A percentile compares a stretch with the other conserved stretches of the same genome.
Evolutionary conservation across 805 yeast genomes (phyloP).

Genomic region (Pichia ethanolica): DNA sequence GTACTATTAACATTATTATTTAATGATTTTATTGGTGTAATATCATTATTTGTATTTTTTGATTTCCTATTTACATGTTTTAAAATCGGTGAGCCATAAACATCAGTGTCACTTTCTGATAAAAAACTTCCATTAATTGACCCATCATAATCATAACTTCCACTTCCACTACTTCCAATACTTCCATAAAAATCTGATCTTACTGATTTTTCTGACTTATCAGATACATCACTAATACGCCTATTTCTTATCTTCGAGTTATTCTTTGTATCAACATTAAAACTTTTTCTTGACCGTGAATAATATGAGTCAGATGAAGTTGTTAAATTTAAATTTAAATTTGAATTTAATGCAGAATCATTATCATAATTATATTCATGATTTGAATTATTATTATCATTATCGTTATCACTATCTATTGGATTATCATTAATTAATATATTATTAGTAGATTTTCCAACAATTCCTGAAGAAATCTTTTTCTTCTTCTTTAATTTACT

Average conservation of each 20-base stretch:
- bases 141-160: neutral
- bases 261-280: neutral
- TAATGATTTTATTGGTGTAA: neutral
- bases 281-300: constrained; percentile 24
- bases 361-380: neutral
- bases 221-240: constrained; percentile 24
- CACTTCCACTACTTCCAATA: neutral
- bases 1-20: neutral
- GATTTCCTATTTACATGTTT: constrained; percentile 8
- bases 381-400: neutral
- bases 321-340: constrained; percentile 9
- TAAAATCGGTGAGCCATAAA: constrained; percentile 16
- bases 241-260: constrained; percentile 5
- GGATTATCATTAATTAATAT: neutral
- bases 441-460: too few species aligned
- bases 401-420: neutral
- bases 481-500: too few species aligned
- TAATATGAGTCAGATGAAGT: constrained; percentile 29
- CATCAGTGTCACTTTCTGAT: constrained; percentile 19
- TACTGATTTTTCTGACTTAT: constrained; percentile 1
- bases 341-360: neutral
- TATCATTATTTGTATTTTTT: neutral
- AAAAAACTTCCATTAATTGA: constrained; percentile 1
- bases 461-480: too few species aligned
- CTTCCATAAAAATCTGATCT: constrained; percentile 12